phyloP scores from a whole-genome alignment of 23 red algal genomes.

The Agarophyton chilense region DNA sequence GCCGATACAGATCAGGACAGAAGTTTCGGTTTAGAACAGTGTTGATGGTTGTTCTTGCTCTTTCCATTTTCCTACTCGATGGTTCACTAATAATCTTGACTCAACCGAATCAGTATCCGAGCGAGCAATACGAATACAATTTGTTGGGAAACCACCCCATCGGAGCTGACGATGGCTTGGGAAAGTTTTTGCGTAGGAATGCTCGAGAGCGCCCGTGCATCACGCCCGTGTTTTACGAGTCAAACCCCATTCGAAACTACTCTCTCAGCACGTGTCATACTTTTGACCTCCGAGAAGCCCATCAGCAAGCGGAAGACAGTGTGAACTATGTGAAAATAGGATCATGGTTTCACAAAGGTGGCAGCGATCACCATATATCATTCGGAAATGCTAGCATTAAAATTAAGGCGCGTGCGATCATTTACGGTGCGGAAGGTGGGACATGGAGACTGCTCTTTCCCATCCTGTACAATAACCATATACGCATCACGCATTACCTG shows the following conservation, averaged over 20 bases:
- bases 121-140: not conserved
- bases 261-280: conserved; percentile 20
- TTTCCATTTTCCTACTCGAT: not conserved
- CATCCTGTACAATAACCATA: not conserved
- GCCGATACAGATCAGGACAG: not conserved
- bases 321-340: conserved; percentile 7
- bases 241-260: conserved; percentile 25
- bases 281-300: not conserved
- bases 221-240: conserved; percentile 7
- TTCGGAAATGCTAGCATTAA: conserved; percentile 14
- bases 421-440: not conserved
- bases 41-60: not conserved
- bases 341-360: conserved; percentile 40
- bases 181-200: conserved; percentile 17
- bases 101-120: not conserved
- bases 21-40: not conserved
- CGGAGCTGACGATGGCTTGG: not conserved
- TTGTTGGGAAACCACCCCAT: conserved; percentile 23
- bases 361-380: conserved; percentile 30
- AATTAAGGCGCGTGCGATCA: not conserved
- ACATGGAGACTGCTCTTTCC: conserved; percentile 4
- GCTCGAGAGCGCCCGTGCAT: not conserved
- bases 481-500: not conserved
- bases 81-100: not conserved
- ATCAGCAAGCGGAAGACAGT: not conserved